Evolutionary conservation across 2,329 filamentous ascomycete genomes (phyloP).

Genomic region (Cadophora gregata): DNA sequence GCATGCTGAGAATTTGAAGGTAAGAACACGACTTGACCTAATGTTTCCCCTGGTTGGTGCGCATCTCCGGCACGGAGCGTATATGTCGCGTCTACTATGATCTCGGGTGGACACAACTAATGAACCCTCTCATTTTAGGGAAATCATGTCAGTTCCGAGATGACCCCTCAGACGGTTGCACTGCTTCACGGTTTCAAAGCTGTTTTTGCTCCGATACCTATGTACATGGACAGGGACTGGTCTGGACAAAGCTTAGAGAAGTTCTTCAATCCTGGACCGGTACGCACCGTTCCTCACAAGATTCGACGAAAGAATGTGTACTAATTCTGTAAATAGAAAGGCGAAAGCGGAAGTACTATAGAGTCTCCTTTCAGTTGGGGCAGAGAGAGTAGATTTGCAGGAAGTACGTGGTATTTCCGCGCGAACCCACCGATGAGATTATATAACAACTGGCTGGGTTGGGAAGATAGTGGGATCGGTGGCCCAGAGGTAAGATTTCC

Average conservation of each 20-base stretch:
- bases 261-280: slow-evolving; percentile 66
- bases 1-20: slow-evolving; percentile 76
- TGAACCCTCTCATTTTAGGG: slow-evolving; percentile 41
- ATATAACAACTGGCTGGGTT: slow-evolving; percentile 69
- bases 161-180: slow-evolving; percentile 76
- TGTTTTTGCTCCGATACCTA: slow-evolving; percentile 78
- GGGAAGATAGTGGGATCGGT: slow-evolving; percentile 60
- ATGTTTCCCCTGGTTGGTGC: not conserved
- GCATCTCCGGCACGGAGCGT: too few relatives aligned
- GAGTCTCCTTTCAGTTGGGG: slow-evolving; percentile 65
- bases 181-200: slow-evolving; percentile 81
- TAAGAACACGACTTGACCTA: not conserved
- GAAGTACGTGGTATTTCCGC: slow-evolving; percentile 67
- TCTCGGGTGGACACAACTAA: not conserved
- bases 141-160: slow-evolving; percentile 80
- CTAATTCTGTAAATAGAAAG: slow-evolving; percentile 43
- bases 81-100: too few relatives aligned
- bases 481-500: slow-evolving; percentile 48
- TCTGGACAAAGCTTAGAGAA: slow-evolving; percentile 56
- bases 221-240: slow-evolving; percentile 82
- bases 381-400: slow-evolving; percentile 61
- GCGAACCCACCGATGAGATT: slow-evolving; percentile 62
- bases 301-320: not conserved
- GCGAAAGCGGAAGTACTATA: slow-evolving; percentile 56
- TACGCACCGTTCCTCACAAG: not conserved